A percentile compares a stretch with the other conserved stretches of the same genome.
Evolutionary conservation across 768 basidiomycete genomes (phyloP).

Genomic region (Melanogaster broomeanus): DNA sequence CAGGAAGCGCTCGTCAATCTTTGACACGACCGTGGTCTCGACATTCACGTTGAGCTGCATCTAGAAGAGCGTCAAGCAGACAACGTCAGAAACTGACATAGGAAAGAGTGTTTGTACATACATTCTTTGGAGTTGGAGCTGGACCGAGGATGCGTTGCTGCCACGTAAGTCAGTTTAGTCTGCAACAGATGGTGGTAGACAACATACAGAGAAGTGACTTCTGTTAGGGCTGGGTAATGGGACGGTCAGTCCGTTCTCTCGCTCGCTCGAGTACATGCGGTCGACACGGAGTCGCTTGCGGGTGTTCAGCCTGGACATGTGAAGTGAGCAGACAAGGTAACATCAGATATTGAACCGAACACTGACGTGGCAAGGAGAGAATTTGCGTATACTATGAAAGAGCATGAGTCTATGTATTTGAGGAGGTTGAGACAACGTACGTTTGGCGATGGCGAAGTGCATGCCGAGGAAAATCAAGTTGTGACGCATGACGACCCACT

Average conservation of each 20-base stretch:
- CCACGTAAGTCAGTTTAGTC: neutral
- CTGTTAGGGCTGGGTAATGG: constrained; percentile 17
- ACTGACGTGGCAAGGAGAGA: constrained; percentile 36
- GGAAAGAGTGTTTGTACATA: constrained; percentile 5
- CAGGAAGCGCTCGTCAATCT: constrained; percentile 25
- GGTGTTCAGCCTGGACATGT: constrained; percentile 25
- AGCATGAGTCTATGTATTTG: neutral
- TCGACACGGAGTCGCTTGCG: constrained; percentile 32
- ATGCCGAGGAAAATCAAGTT: constrained; percentile 37
- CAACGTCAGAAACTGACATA: neutral
- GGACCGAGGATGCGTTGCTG: constrained; percentile 28
- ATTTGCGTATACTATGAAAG: constrained; percentile 30
- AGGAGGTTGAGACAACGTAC: constrained; percentile 12
- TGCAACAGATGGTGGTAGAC: neutral
- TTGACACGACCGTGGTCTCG: constrained; percentile 33
- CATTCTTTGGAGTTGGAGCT: constrained; percentile 18
- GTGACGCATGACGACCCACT: constrained; percentile 37
- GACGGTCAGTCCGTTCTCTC: constrained; percentile 13
- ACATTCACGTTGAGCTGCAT: constrained; percentile 34
- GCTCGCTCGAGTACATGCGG: constrained; percentile 26
- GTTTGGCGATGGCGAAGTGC: constrained; percentile 36
- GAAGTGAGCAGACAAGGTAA: neutral
- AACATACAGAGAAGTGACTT: constrained; percentile 26
- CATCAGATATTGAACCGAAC: neutral
- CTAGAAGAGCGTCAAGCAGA: neutral